phyloP scores from a whole-genome alignment of 768 basidiomycete species.

The Rhodotorula paludigena region DNA sequence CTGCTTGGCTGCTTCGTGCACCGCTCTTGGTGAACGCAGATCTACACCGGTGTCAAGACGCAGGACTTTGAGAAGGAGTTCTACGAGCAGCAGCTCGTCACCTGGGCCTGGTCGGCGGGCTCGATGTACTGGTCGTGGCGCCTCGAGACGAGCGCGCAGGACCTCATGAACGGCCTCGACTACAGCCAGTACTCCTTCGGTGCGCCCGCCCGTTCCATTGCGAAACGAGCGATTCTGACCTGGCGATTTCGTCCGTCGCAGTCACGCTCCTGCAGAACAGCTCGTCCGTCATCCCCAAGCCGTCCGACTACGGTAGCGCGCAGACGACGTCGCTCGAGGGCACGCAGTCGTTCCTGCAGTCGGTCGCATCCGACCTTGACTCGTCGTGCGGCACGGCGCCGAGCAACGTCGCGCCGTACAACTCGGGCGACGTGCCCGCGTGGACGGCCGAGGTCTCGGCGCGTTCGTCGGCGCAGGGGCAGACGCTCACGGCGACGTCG shows the following conservation, averaged over 20 bases:
- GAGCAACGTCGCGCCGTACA: conserved; percentile 24
- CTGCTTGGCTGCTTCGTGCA: neutral
- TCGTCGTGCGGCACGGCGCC: conserved; percentile 22
- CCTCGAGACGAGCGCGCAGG: conserved; percentile 12
- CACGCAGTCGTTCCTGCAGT: conserved; percentile 15
- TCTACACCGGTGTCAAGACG: conserved; percentile 40
- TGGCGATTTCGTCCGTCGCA: conserved; percentile 1
- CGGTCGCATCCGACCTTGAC: conserved; percentile 4
- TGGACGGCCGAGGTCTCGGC: conserved; percentile 27
- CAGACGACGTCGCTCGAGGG: conserved; percentile 16
- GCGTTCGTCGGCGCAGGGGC: conserved; percentile 1
- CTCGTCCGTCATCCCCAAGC: conserved; percentile 17
- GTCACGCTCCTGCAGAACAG: conserved; percentile 21
- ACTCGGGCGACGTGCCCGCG: neutral
- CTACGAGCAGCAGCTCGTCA: conserved; percentile 40
- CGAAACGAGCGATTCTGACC: neutral
- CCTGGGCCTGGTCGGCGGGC: conserved; percentile 41
- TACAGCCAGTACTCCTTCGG: conserved; percentile 26
- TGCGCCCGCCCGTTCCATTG: neutral
- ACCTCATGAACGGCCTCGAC: conserved; percentile 28
- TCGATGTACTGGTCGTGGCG: conserved; percentile 31
- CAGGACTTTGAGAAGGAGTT: conserved; percentile 38
- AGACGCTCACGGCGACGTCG: conserved; percentile 19
- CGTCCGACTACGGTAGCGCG: conserved; percentile 15
- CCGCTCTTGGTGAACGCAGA: neutral